phyloP scores from a whole-genome alignment of 331 rosid species.

The Pyrus hybrid region DNA sequence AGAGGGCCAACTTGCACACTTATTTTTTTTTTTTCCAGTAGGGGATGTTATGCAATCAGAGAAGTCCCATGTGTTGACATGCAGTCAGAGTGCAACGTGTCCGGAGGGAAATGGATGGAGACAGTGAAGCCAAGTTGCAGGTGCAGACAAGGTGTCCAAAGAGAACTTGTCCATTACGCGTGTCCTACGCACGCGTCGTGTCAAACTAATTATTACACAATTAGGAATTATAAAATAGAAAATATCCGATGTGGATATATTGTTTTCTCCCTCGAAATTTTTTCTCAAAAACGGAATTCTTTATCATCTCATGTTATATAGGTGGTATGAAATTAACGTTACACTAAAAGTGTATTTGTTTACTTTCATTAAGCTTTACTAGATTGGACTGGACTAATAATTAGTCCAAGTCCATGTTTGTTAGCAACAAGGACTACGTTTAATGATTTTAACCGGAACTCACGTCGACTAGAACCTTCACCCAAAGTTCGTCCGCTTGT shows the following conservation, averaged over 20 bases:
- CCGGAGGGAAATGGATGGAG: neutral
- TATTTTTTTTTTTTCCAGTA: neutral
- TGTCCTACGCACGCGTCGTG: conserved; percentile 20
- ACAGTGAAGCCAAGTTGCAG: conserved; percentile 23
- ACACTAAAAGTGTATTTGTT: too few relatives aligned
- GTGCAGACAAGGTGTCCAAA: neutral
- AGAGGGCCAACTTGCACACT: neutral
- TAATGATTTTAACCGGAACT: too few relatives aligned
- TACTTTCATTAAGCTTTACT: too few relatives aligned
- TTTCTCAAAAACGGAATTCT: too few relatives aligned
- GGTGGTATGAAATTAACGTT: too few relatives aligned
- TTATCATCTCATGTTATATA: too few relatives aligned
- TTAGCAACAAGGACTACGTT: too few relatives aligned
- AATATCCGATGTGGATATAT: neutral
- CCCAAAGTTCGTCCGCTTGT: neutral
- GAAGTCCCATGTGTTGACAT: neutral
- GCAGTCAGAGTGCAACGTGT: neutral
- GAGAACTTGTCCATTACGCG: neutral
- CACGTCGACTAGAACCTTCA: too few relatives aligned
- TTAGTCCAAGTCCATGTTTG: too few relatives aligned
- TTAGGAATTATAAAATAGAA: neutral
- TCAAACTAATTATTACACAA: neutral
- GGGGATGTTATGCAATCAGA: neutral
- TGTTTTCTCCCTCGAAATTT: neutral
- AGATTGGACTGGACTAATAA: too few relatives aligned